A percentile compares a stretch with the other conserved stretches of the same genome.
phyloP scores from a whole-genome alignment of 2,329 filamentous ascomycete species.

The Paecilomyces dactylethromorphus region DNA sequence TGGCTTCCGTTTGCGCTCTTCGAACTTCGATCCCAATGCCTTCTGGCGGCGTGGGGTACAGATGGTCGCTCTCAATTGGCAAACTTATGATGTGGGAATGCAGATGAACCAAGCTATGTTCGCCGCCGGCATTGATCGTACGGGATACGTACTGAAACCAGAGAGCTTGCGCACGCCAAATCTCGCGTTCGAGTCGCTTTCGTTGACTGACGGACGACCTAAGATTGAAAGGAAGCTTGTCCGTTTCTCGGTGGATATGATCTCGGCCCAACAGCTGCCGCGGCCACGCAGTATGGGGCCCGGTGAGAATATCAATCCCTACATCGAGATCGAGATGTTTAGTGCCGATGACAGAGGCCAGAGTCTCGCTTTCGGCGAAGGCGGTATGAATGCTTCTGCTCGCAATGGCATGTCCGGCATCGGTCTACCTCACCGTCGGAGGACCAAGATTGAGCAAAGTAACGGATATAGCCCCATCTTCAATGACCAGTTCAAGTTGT shows the following conservation, averaged over 20 bases:
- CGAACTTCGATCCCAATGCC: conserved; percentile 88
- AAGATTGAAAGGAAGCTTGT: conserved; percentile 77
- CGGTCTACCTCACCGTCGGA: conserved; percentile 66
- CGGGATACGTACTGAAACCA: conserved; percentile 92
- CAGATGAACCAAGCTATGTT: conserved; percentile 99
- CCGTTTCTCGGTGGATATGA: conserved; percentile 76
- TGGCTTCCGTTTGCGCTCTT: conserved; percentile 71
- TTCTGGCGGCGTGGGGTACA: conserved; percentile 96
- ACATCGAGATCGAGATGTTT: conserved; percentile 91
- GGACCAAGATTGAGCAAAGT: conserved; percentile 72
- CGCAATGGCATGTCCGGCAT: conserved; percentile 61
- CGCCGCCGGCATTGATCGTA: conserved; percentile 74
- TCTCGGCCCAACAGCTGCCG: conserved; percentile 93
- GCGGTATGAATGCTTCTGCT: conserved; percentile 58
- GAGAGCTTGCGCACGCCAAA: conserved; percentile 59
- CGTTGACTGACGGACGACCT: conserved; percentile 24
- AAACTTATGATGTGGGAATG: conserved; percentile 92
- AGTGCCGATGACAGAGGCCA: conserved; percentile 87
- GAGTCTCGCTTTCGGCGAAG: conserved; percentile 59
- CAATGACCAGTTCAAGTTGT: conserved; percentile 70
- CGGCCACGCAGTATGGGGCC: conserved; percentile 66
- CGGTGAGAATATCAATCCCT: conserved; percentile 77
- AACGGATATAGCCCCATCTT: conserved; percentile 95
- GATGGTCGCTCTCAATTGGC: conserved; percentile 98
- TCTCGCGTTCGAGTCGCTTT: conserved; percentile 12